Evolutionary conservation across 1,284 basidiomycete species (phyloP).

Genomic region (Stygiomarasmius scandens): DNA sequence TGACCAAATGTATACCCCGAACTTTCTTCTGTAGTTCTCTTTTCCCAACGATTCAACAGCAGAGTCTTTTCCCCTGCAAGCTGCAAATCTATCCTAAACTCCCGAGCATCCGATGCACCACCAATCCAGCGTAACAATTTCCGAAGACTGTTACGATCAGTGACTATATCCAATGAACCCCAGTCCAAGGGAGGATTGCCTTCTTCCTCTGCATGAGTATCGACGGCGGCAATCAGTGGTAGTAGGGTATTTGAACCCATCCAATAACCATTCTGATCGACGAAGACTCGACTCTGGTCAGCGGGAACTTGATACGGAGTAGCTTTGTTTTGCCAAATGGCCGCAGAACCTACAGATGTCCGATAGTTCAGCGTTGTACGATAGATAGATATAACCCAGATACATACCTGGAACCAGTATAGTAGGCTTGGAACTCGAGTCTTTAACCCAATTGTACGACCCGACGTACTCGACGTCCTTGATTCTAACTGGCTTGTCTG

Average conservation of each 20-base stretch:
- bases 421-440: slow-evolving; percentile 39
- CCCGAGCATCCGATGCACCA: slow-evolving; percentile 28
- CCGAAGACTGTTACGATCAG: slow-evolving; percentile 58
- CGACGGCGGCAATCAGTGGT: slow-evolving; percentile 54
- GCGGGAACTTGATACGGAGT: slow-evolving; percentile 50
- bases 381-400: neutral
- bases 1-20: slow-evolving; percentile 45
- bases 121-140: slow-evolving; percentile 58
- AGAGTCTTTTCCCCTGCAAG: slow-evolving; percentile 55
- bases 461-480: slow-evolving; percentile 46
- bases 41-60: slow-evolving; percentile 55
- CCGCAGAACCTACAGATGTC: slow-evolving; percentile 48
- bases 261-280: slow-evolving; percentile 55
- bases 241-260: slow-evolving; percentile 43
- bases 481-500: slow-evolving; percentile 28
- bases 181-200: slow-evolving; percentile 45
- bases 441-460: slow-evolving; percentile 58
- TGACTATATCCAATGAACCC: slow-evolving; percentile 53
- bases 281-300: slow-evolving; percentile 45
- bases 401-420: slow-evolving; percentile 59
- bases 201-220: slow-evolving; percentile 36
- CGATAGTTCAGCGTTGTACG: neutral
- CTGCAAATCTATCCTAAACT: slow-evolving; percentile 61
- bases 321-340: slow-evolving; percentile 46
- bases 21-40: slow-evolving; percentile 33